Evolutionary conservation across 2,329 filamentous ascomycete genomes (phyloP).

Genomic region (Cadophora sp.): DNA sequence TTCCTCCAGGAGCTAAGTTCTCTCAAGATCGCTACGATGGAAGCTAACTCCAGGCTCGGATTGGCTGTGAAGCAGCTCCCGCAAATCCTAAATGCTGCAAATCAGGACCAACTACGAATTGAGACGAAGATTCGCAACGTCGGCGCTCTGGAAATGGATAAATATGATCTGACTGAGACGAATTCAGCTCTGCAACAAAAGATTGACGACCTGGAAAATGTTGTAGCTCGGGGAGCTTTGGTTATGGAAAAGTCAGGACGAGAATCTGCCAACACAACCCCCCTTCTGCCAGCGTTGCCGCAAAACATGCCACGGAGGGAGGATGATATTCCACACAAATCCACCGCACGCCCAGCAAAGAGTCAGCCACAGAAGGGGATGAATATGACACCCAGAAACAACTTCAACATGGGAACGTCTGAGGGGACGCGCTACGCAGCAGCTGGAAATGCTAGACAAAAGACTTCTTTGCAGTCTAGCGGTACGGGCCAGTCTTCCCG

Average conservation of each 20-base stretch:
- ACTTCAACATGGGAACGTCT: not conserved
- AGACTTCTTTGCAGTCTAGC: not conserved
- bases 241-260: not conserved
- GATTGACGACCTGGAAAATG: not conserved
- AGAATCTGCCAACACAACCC: not conserved
- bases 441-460: not conserved
- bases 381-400: not conserved
- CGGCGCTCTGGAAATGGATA: not conserved
- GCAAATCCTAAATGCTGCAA: not conserved
- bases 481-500: not conserved
- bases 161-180: not conserved
- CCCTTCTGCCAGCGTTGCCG: not conserved
- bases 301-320: not conserved
- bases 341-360: not conserved
- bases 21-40: slow-evolving; percentile 1
- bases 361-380: not conserved
- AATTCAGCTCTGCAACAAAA: not conserved
- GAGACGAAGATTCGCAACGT: slow-evolving; percentile 1
- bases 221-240: not conserved
- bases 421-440: not conserved
- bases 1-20: not conserved
- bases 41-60: not conserved
- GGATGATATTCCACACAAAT: not conserved
- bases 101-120: not conserved
- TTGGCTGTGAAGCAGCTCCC: not conserved